Percentiles rank a stretch among this genome's conserved stretches.
Conservation (phyloP, 1,284 basidiomycete species). For the Chalciporus piperatoides region DNA sequence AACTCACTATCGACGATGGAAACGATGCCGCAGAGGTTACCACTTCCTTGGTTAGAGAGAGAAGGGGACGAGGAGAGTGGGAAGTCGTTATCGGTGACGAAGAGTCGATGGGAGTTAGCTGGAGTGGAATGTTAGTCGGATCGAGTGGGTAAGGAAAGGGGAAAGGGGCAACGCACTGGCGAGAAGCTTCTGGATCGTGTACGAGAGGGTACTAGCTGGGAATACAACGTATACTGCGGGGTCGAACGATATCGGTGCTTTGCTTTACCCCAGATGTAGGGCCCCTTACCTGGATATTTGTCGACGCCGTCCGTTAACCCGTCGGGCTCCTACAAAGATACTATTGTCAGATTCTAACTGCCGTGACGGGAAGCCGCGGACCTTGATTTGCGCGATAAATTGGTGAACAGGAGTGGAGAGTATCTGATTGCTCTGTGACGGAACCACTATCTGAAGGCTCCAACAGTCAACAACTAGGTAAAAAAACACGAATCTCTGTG, state of each 20-base stretch:
- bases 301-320: slow-evolving; percentile 71
- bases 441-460: slow-evolving; percentile 57
- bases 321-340: slow-evolving; percentile 49
- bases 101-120: slow-evolving; percentile 75
- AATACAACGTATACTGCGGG: slow-evolving; percentile 67
- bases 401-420: slow-evolving; percentile 60
- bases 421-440: slow-evolving; percentile 71
- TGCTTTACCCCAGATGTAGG: background rate
- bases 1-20: slow-evolving; percentile 73
- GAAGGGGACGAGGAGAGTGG: slow-evolving; percentile 42
- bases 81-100: slow-evolving; percentile 60
- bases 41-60: slow-evolving; percentile 34
- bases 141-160: background rate
- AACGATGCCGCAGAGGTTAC: slow-evolving; percentile 65
- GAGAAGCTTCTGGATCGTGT: slow-evolving; percentile 71
- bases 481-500: background rate
- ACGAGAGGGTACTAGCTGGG: slow-evolving; percentile 56
- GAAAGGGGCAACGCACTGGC: slow-evolving; percentile 52
- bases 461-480: background rate
- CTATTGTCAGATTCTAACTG: background rate
- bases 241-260: background rate
- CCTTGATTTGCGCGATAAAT: slow-evolving; percentile 69
- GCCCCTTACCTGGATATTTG: slow-evolving; percentile 59
- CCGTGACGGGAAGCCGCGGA: slow-evolving; percentile 21
- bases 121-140: slow-evolving; percentile 8